Base-by-base conservation (phyloP, 2,329 filamentous ascomycete genomes). In the Trichoderma sp. region DNA sequence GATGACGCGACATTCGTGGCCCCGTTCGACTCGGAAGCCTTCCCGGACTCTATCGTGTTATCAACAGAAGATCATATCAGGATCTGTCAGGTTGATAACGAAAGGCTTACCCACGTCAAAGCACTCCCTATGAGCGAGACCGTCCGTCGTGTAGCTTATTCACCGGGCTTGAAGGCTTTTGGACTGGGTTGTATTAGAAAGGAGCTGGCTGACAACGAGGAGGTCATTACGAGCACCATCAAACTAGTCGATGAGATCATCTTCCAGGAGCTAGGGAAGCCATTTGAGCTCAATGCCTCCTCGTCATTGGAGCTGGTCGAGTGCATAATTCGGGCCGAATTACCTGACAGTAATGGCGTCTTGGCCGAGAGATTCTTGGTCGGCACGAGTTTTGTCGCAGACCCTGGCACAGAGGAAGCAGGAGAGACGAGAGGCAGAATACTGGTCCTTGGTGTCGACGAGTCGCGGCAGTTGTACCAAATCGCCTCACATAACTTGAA, bases 221-320 rank as follows among this genome's bases (percentile, higher is more conserved):
- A 99, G 80, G 82, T 91, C 4, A 87, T 97, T 14, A 88, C 89
- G 11, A 95, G 93, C 76, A 90, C 91, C n/a, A 93, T 99, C 78
- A 92, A 92, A 77, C 87, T 99, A 1, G 94, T 97, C 1, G 95
- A 99, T 76, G 96, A 98, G 78, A 90, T 98, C 39, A 85, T 93
- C 21, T 97, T 98, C 80, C 90, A 92, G 73, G 88, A 92, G 66
- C 85, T 98, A 0, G 93, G 89, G 1, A 82, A 92, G 75, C 89
- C 90, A 0, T 91, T 93, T 74, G 80, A 87, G 7, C 82, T 98
- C 15, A 82, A 86, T 12, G 79, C 78, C 8, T 82, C 82, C 0
- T 80, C 81, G 2, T 80, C 82, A 2, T 76, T 84, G 3, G 96
- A 99, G 81, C 84, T 98, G 60, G 89, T 98, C 4, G 96, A 98